Evolutionary conservation across 106 monocot species (phyloP).

Genomic region (Apostasia ramifera): DNA sequence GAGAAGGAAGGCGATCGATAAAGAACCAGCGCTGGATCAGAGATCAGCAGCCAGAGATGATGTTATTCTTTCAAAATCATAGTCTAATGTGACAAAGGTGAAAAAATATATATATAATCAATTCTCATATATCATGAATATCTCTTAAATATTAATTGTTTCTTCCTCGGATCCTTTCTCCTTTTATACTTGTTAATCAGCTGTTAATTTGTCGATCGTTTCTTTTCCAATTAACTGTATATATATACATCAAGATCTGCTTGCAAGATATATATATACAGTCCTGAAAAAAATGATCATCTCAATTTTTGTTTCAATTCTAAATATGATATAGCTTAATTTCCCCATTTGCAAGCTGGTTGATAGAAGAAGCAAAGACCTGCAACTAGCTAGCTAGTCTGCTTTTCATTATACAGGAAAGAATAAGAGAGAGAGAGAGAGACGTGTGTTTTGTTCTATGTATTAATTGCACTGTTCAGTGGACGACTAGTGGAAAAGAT

Average conservation of each 20-base stretch:
- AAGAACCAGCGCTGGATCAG: no score
- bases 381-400: background rate
- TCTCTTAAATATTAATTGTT: no score
- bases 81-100: no score
- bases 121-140: no score
- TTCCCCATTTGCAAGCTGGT: background rate
- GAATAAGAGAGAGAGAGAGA: background rate
- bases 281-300: slow-evolving; percentile 21
- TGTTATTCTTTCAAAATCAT: no score
- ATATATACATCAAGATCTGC: slow-evolving; percentile 7
- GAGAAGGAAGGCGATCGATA: background rate
- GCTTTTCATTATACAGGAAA: background rate
- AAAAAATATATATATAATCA: no score
- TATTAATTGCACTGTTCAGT: background rate
- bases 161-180: no score
- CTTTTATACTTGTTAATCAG: no score
- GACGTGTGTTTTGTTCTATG: background rate
- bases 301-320: slow-evolving; percentile 43
- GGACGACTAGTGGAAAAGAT: background rate
- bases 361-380: background rate
- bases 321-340: slow-evolving; percentile 11
- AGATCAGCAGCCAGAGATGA: no score
- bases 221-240: background rate
- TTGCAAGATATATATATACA: slow-evolving; percentile 13
- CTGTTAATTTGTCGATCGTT: no score